Evolutionary conservation across 2,329 filamentous ascomycete genomes (phyloP), one percentile per base, ranked within the genome.

Genomic region (Arthrobotrys megalospora): DNA sequence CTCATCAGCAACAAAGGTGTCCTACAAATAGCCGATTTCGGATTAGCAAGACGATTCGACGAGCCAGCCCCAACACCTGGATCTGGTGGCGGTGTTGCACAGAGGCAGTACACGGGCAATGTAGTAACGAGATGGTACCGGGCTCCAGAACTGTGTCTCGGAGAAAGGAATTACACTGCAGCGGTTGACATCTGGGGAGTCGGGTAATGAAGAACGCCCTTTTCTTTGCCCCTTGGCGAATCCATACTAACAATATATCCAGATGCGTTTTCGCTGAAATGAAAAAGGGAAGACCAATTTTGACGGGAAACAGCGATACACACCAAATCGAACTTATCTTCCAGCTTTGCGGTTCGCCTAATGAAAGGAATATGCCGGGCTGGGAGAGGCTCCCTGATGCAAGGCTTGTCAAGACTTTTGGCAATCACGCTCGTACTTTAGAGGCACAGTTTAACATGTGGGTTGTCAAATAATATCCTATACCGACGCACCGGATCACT

Each of bases 191-290:
- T 99, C 85, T 99, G 96, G 96, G 96, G 96, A 81, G 95, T 97
- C 81, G 96, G 95, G 92, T 94, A 87, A 60, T 86, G 90, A 84
- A 64, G 65, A 19, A 65, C 14, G 28, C 24, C 12, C 28, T 69
- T 8, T 62, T 52, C 58, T 6, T 53, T 41, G 14, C n/a, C n/a
- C n/a, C 38, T 28, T 5, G 48, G 72, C 36, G 45, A 45, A 73
- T 38, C 19, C 45, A 58, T 75, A 76, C 79, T 79, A 60, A 53
- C 62, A 36, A 38, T 38, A 1, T 12, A 19, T 8, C 10, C 41
- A 94, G 92, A n/a, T 99, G 96, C 83, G 94, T 99, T 1, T 97
- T 99, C 85, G 96, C 94, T 64, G 96, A 99, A 84, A 99, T 99
- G 95, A 91, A 97, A 80, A 90, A 93, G 81, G 91, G 93, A 43